Evolutionary conservation across 2,329 filamentous ascomycete genomes (phyloP).

Genomic region (Alternaria sp.): DNA sequence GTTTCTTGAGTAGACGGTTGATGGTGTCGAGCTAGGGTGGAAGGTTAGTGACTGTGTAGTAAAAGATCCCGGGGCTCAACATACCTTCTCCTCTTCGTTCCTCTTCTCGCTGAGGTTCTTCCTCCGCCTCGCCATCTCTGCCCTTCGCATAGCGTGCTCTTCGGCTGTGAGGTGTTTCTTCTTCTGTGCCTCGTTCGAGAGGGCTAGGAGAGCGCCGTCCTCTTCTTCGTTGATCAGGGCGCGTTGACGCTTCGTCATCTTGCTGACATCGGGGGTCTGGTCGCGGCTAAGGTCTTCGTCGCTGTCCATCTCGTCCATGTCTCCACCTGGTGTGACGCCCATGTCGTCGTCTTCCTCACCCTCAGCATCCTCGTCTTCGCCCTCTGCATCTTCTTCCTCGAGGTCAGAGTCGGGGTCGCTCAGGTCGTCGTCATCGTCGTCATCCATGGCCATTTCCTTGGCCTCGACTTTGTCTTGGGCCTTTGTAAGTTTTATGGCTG

Average conservation of each 20-base stretch:
- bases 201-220: slow-evolving; percentile 55
- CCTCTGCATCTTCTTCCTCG: slow-evolving; percentile 56
- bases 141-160: slow-evolving; percentile 74
- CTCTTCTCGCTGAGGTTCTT: slow-evolving; percentile 78
- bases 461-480: slow-evolving; percentile 54
- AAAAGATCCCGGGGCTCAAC: not conserved
- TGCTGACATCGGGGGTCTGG: slow-evolving; percentile 68
- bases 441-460: slow-evolving; percentile 58
- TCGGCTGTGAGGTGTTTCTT: slow-evolving; percentile 76
- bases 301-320: slow-evolving; percentile 54
- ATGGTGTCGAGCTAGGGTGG: slow-evolving; percentile 80
- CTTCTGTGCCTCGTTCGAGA: slow-evolving; percentile 72
- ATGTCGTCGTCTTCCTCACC: slow-evolving; percentile 50
- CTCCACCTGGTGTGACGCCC: slow-evolving; percentile 44
- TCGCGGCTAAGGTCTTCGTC: slow-evolving; percentile 62
- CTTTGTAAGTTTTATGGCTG: slow-evolving; percentile 40
- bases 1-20: slow-evolving; percentile 87
- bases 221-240: slow-evolving; percentile 60
- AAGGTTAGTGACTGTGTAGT: slow-evolving; percentile 14
- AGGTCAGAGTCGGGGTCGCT: slow-evolving; percentile 49
- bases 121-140: slow-evolving; percentile 74
- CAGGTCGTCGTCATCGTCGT: slow-evolving; percentile 54
- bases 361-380: slow-evolving; percentile 52
- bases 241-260: slow-evolving; percentile 72
- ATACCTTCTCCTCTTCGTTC: slow-evolving; percentile 78